Conservation (phyloP, 768 basidiomycete species). For the Auriculariales sp. region DNA sequence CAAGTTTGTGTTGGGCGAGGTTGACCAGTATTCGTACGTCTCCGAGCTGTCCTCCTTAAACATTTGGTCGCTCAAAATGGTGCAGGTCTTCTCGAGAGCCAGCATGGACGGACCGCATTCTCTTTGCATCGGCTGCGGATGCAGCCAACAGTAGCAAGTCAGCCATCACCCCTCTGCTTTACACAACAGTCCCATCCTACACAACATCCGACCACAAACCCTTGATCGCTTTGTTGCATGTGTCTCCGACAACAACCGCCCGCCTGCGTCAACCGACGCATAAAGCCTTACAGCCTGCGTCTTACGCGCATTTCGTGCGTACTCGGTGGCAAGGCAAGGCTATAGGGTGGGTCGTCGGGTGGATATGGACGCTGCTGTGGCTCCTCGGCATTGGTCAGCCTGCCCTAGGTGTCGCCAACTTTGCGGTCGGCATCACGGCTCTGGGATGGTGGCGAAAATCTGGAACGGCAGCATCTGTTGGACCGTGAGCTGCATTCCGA, state of each 20-base stretch:
- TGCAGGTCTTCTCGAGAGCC: conserved; percentile 56
- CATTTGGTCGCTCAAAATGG: not conserved
- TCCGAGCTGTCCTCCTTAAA: conserved; percentile 4
- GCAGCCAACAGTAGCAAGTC: conserved; percentile 37
- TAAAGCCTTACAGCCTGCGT: conserved; percentile 31
- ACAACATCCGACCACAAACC: conserved; percentile 95
- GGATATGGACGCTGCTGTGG: conserved; percentile 63
- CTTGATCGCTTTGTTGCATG: conserved; percentile 54
- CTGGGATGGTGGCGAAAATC: conserved; percentile 28
- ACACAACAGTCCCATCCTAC: conserved; percentile 71
- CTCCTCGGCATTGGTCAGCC: conserved; percentile 66
- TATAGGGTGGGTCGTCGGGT: conserved; percentile 63
- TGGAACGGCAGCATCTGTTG: too few relatives aligned
- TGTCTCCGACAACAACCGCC: conserved; percentile 25
- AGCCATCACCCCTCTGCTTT: conserved; percentile 48
- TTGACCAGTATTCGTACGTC: conserved; percentile 66
- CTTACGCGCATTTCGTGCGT: conserved; percentile 28
- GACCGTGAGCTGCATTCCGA: too few relatives aligned
- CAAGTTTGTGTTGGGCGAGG: conserved; percentile 69
- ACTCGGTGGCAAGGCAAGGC: conserved; percentile 53
- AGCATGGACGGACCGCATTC: conserved; percentile 85
- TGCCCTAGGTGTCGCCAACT: conserved; percentile 56
- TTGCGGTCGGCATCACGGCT: conserved; percentile 48
- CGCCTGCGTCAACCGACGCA: conserved; percentile 14
- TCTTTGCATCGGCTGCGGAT: conserved; percentile 69